Evolutionary conservation across 2,329 filamentous ascomycete species (phyloP), one percentile per base, ranked within the genome.

Genomic region (Amauroascus niger): DNA sequence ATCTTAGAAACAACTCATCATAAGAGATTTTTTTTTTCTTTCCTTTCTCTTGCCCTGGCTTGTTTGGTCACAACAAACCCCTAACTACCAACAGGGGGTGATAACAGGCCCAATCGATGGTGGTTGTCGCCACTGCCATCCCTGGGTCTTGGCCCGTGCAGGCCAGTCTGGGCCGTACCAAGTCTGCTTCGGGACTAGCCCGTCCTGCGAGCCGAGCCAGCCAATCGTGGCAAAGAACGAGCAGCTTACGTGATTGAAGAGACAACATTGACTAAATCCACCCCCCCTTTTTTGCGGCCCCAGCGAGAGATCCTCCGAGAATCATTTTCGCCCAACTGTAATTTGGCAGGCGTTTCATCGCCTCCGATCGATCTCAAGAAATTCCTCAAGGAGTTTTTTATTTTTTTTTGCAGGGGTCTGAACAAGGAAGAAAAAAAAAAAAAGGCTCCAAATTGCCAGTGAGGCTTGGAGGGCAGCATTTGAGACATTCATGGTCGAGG

Each of bases 401-500:
- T 30, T 30, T 9, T 30, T 30, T 4, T 30, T 9, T 30, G 9
- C n/a, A n/a, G n/a, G n/a, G n/a, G n/a, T n/a, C n/a, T n/a, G n/a
- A n/a, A n/a, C n/a, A n/a, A n/a, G n/a, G n/a, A n/a, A n/a, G n/a
- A n/a, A n/a, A n/a, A n/a, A n/a, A n/a, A 30, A 30, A 30, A 30
- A 30, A 30, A 30, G 26, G 9, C 14, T 14, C 22, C 6, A 24
- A 3, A 20, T 33, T 33, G 32, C 47, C 48, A 28, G 48, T 32
- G 49, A 43, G 49, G 49, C 49, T 44, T 51, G 40, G 39, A 35
- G 11, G 24, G 24, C 37, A 26, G 9, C 6, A 28, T 52, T 37
- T 52, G 50, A 52, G 50, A 46, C 50, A 52, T 52, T 11, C 26
- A 30, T 4, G 13, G 39, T 20, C 16, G 28, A 46, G 50, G 45